These are phyloP conservation scores for Esteya vermicola DNA, from an alignment of 2,329 filamentous ascomycete species.

Conservation along the genomic window DNA sequence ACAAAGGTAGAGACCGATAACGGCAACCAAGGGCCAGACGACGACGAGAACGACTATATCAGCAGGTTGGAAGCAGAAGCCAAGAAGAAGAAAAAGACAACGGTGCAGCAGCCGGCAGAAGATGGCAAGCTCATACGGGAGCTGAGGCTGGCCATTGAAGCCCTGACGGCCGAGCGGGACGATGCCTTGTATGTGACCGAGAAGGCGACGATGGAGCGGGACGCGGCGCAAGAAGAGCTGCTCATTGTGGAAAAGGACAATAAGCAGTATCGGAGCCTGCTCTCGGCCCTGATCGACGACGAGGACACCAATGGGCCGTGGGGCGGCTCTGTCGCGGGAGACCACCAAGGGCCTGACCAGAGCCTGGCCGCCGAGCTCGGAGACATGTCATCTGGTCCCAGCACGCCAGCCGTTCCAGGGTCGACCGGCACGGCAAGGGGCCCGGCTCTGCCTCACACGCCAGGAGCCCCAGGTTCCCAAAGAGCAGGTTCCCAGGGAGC, in stretches of 20 bases:
- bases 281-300: neutral
- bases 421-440: no score
- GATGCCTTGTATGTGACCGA: neutral
- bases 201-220: neutral
- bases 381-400: neutral
- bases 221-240: neutral
- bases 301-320: neutral
- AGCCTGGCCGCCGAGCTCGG: neutral
- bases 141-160: neutral
- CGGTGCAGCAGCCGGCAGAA: neutral
- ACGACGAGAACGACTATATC: no score
- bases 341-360: neutral
- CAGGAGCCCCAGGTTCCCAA: no score
- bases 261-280: neutral
- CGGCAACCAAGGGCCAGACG: no score
- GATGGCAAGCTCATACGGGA: neutral
- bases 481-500: no score
- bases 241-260: neutral
- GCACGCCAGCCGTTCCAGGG: no score
- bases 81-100: neutral
- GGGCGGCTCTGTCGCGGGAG: neutral
- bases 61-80: no score
- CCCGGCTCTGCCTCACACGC: no score
- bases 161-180: slow-evolving; percentile 1
- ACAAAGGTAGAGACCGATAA: no score